Base-by-base conservation (phyloP, 1,284 basidiomycete genomes). In the Moesziomyces parantarcticus region DNA sequence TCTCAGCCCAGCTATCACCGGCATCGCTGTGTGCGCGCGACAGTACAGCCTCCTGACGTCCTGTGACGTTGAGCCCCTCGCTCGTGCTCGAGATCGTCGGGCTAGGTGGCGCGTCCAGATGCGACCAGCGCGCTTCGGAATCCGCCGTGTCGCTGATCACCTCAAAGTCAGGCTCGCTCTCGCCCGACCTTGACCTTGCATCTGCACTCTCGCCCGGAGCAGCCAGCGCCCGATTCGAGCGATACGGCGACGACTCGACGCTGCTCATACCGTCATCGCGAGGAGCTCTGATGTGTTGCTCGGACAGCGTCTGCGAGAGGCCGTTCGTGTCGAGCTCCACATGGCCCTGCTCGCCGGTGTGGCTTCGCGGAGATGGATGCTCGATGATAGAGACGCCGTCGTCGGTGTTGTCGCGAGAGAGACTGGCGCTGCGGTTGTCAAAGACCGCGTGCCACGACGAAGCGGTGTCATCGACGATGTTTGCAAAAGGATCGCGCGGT, bases 391-490 rank as follows among this genome's bases (percentile, higher is more conserved):
- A 32, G 10, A 3, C 20, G 3, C 23, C 29, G n/a, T 36, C 50
- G 10, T 53, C 39, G 9, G 40, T 34, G 43, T 7, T 39, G 34
- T 22, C 36, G 48, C 26, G 34, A 22, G 44, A 8, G 11, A 16
- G 40, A 10, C 21, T 25, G 8, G 47, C n/a, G 1, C 46, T 25
- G 22, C 58, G 60, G 9, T 60, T 53, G 52, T 47, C 56, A 39
- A 66, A 72, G 20, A 59, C 62, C 14, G 68, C 59, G n/a, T 72
- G 68, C 68, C 68, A 72, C 0, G 68, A 66, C 11, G 68, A 72
- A 21, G 62, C 61, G 7, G 63, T 62, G n/a, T 50, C 58, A 29
- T 72, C 63, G 8, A 50, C 49, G 5, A 72, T 50, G 23, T 49
- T 50, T 9, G 41, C 53, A n/a, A 72, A 72, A 3, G 68, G 58